Conservation (phyloP, 345 rosid species). For the Combretum micranthum region DNA sequence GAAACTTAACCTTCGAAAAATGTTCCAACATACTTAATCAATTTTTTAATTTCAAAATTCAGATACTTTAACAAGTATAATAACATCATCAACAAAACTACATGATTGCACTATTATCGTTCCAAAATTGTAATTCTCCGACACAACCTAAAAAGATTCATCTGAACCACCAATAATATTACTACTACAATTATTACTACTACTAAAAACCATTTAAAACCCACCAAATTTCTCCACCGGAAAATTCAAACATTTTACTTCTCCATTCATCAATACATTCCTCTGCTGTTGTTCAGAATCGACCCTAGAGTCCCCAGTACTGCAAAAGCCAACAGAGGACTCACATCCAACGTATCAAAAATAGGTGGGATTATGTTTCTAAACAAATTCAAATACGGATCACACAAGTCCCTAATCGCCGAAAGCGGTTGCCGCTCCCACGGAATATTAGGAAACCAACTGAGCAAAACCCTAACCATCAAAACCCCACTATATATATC, state of each 20-base stretch:
- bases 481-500: constrained; percentile 83
- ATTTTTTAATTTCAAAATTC: too few relatives aligned
- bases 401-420: constrained; percentile 77
- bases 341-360: constrained; percentile 71
- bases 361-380: constrained; percentile 78
- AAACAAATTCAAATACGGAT: constrained; percentile 81
- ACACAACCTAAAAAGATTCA: too few relatives aligned
- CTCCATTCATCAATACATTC: constrained; percentile 17
- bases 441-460: constrained; percentile 93
- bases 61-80: too few relatives aligned
- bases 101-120: too few relatives aligned
- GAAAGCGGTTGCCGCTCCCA: constrained; percentile 88
- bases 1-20: too few relatives aligned
- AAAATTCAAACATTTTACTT: neutral
- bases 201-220: neutral
- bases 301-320: constrained; percentile 69
- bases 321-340: constrained; percentile 79
- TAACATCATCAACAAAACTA: too few relatives aligned
- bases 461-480: constrained; percentile 86
- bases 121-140: too few relatives aligned
- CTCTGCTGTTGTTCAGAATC: constrained; percentile 45
- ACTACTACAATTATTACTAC: too few relatives aligned
- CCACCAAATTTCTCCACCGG: neutral
- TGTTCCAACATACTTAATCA: too few relatives aligned
- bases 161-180: neutral